Percentiles rank a stretch among this genome's conserved stretches.
phyloP scores from a whole-genome alignment of 176 grass and related monocot species.

The Coix lacrymajobi region DNA sequence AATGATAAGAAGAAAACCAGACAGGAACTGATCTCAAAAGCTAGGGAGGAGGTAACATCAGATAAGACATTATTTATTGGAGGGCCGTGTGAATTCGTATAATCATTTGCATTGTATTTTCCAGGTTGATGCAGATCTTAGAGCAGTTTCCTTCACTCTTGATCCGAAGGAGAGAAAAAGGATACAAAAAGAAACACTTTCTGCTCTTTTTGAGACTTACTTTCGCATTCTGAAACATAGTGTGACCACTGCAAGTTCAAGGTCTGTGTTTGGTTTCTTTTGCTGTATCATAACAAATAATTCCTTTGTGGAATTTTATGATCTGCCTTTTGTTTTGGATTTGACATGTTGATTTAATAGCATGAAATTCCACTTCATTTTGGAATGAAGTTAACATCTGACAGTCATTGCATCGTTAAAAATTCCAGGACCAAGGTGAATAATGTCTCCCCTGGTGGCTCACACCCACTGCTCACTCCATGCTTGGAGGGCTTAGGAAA shows the following conservation, averaged over 20 bases:
- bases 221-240: conserved; percentile 90
- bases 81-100: neutral
- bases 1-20: conserved; percentile 77
- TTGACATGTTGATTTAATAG: neutral
- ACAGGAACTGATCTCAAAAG: conserved; percentile 65
- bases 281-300: neutral
- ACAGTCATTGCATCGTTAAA: neutral
- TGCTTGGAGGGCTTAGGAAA: conserved; percentile 89
- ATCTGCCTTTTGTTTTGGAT: neutral
- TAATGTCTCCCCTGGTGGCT: conserved; percentile 21
- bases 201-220: conserved; percentile 88
- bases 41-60: conserved; percentile 73
- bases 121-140: conserved; percentile 85
- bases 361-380: conserved; percentile 15
- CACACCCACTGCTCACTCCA: conserved; percentile 67
- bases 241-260: conserved; percentile 49
- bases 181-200: conserved; percentile 79
- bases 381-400: neutral
- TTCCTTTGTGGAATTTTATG: neutral
- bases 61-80: neutral
- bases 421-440: conserved; percentile 45
- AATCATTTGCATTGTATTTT: conserved; percentile 19
- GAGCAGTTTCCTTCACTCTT: conserved; percentile 77
- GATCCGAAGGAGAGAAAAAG: conserved; percentile 58
- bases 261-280: conserved; percentile 35